A percentile compares a stretch with the other conserved stretches of the same genome.
These are phyloP conservation scores for Annulohypoxylon truncatum DNA, from an alignment of 2,329 filamentous ascomycete species.

Conservation along the genomic window DNA sequence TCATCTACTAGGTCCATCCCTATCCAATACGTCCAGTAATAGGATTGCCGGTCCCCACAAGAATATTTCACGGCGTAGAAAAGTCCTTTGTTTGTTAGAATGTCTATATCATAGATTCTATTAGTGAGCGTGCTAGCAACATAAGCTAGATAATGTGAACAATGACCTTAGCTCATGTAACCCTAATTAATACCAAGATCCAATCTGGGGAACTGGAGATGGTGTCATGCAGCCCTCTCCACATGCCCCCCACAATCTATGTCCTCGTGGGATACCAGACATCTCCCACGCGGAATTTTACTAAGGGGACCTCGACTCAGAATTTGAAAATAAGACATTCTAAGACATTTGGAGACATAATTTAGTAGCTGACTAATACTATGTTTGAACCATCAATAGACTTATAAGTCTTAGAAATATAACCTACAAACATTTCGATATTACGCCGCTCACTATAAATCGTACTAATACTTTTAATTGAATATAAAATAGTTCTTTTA, in stretches of 20 bases:
- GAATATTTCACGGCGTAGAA: not conserved
- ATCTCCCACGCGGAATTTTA: not conserved
- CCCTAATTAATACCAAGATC: conserved; percentile 26
- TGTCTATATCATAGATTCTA: not conserved
- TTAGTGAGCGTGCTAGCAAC: conserved; percentile 15
- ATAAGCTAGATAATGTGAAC: conserved; percentile 26
- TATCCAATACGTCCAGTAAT: conserved; percentile 15
- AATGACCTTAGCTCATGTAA: conserved; percentile 27
- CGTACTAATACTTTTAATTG: no score
- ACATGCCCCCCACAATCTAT: conserved; percentile 25
- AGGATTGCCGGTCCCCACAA: conserved; percentile 15
- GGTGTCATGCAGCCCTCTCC: conserved; percentile 31
- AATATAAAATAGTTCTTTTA: no score
- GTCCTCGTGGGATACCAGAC: conserved; percentile 13
- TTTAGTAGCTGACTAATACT: no score
- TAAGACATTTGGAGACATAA: no score
- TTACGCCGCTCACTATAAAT: no score
- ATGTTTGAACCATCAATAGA: no score
- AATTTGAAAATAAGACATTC: no score
- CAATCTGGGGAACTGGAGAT: conserved; percentile 33
- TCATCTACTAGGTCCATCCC: conserved; percentile 3
- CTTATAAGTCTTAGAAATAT: no score
- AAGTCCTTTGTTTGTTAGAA: conserved; percentile 10
- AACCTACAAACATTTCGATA: no score
- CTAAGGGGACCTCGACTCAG: no score